A percentile compares a stretch with the other conserved stretches of the same genome.
Evolutionary conservation across 805 yeast genomes (phyloP).

Genomic region (Yamadazyma paraphyllophila): DNA sequence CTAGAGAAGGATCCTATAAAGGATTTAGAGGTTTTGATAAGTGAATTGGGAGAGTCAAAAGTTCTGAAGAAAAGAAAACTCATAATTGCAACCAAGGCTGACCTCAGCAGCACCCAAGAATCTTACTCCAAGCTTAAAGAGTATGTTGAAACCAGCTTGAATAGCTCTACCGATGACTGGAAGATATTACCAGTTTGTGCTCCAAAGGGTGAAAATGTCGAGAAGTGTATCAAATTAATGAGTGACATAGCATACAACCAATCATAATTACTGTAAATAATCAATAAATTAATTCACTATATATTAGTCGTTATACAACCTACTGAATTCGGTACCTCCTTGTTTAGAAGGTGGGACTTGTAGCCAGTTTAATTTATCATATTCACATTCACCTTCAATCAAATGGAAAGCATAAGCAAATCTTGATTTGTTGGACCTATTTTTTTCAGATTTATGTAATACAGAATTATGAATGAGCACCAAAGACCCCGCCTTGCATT

Average conservation of each 20-base stretch:
- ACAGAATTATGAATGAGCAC: slow-evolving; percentile 71
- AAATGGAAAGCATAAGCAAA: slow-evolving; percentile 80
- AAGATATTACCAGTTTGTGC: slow-evolving; percentile 85
- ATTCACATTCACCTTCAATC: slow-evolving; percentile 62
- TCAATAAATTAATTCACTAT: neutral
- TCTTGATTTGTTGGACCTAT: slow-evolving; percentile 54
- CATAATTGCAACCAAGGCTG: slow-evolving; percentile 94
- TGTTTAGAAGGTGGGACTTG: slow-evolving; percentile 62
- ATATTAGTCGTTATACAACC: slow-evolving; percentile 12
- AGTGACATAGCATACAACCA: slow-evolving; percentile 45
- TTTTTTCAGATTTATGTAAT: slow-evolving; percentile 67
- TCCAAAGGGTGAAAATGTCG: slow-evolving; percentile 65
- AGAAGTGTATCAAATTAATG: slow-evolving; percentile 69
- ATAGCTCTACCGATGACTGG: slow-evolving; percentile 45
- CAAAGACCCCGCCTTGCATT: slow-evolving; percentile 70
- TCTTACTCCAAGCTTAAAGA: slow-evolving; percentile 46
- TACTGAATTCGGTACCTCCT: slow-evolving; percentile 63
- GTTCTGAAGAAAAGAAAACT: slow-evolving; percentile 60
- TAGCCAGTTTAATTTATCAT: slow-evolving; percentile 71
- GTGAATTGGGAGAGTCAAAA: slow-evolving; percentile 69
- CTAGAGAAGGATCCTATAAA: slow-evolving; percentile 66
- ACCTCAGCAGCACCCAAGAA: slow-evolving; percentile 53
- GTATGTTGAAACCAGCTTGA: slow-evolving; percentile 31
- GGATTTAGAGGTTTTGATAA: slow-evolving; percentile 61
- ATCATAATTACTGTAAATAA: neutral